Base-by-base conservation (phyloP, 495 filamentous ascomycete genomes). In the Podospora bellae-mahoneyi region DNA sequence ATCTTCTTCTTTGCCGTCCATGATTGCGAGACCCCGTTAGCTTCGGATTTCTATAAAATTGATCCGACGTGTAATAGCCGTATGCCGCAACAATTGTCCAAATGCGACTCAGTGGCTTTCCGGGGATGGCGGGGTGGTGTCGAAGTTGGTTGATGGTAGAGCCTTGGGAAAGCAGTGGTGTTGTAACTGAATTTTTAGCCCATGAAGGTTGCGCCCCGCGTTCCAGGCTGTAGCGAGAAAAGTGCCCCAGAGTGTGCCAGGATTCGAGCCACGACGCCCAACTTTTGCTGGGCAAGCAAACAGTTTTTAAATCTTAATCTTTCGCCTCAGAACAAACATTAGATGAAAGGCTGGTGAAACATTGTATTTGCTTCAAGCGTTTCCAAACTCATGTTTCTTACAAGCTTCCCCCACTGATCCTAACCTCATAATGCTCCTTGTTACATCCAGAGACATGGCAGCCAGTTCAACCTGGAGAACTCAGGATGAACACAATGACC, bases 1-100 rank as follows among this genome's bases (percentile, higher is more conserved):
- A 61, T 87, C 84, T 56, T 87, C 86, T 53, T 69, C 71, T 15
- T 57, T 75, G 44, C 66, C 69, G 58, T 72, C 72, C 82, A 84
- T 84, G 70, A 20, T 79, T 28, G 71, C 28, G 66, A 32, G 65
- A 66, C 64, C 68, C 63, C 63, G 60, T 44, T 64, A 56, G 60
- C 72, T 60, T 28, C 60, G 23, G 58, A 62, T 39, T 26, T 34
- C 34, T 16, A 19, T 13, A 44, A 44, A 10, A 13, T 60, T 6
- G 63, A 39, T 39, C 34, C 10, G 34, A 10, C 5, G 5, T 5
- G 34, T 10, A 3, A 48, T 48, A 13, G 7, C 39, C 9, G 39
- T 48, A 48, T 10, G 39, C 13, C 39, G 39, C 39, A 48, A 48
- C 39, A 2, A 16, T 48, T 10, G 39, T 10, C 13, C 6, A 13